Percentiles rank a stretch among this genome's conserved stretches.
phyloP scores from a whole-genome alignment of 352 stramenopile genomes.

The Globisporangium echinulatum region DNA sequence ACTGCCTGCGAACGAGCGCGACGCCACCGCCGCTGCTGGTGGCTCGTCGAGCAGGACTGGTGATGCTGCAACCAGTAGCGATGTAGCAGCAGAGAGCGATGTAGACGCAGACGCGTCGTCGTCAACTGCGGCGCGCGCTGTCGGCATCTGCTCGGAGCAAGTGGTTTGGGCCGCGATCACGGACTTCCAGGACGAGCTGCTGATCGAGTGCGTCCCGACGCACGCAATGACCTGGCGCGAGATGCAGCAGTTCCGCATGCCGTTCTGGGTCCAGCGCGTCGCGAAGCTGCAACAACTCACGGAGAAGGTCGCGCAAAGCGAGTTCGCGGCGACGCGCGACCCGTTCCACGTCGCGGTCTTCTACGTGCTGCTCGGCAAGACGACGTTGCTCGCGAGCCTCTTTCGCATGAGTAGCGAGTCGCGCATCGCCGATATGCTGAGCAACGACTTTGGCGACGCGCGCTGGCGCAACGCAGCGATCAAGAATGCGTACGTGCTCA shows the following conservation, averaged over 20 bases:
- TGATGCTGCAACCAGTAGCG: no score
- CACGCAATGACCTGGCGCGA: constrained; percentile 56
- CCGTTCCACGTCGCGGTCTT: constrained; percentile 83
- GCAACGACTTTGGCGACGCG: constrained; percentile 76
- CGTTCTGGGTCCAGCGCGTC: constrained; percentile 72
- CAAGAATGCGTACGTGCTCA: constrained; percentile 89
- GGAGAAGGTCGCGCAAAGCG: constrained; percentile 68
- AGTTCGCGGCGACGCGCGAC: constrained; percentile 69
- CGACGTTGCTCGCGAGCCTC: constrained; percentile 65
- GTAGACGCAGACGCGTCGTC: constrained; percentile 3
- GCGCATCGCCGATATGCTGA: constrained; percentile 71
- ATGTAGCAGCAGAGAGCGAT: not conserved
- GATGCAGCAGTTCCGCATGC: constrained; percentile 53
- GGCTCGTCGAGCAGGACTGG: not conserved
- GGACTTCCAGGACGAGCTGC: constrained; percentile 52
- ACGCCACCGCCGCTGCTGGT: no score
- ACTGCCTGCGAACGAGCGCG: constrained; percentile 11
- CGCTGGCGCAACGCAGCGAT: constrained; percentile 84
- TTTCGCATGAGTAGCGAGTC: constrained; percentile 82
- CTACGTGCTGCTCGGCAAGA: constrained; percentile 84
- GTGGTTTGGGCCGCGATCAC: constrained; percentile 65
- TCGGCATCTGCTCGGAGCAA: constrained; percentile 72
- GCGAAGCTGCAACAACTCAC: constrained; percentile 44
- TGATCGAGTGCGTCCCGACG: constrained; percentile 64
- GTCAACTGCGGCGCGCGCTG: not conserved